phyloP scores from a whole-genome alignment of 306 rosid genomes.

The Parietaria judaica region DNA sequence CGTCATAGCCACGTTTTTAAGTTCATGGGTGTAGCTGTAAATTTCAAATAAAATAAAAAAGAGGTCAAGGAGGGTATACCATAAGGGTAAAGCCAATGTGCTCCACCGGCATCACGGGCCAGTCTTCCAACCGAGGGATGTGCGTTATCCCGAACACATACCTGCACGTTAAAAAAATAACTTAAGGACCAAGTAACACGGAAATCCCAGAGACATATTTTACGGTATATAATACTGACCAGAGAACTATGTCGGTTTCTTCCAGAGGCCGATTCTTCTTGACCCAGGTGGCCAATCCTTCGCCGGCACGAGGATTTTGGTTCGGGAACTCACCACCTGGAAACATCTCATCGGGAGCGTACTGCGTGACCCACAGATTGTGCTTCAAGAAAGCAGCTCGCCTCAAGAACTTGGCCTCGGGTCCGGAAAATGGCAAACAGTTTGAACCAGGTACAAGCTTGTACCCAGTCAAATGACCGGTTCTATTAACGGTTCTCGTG shows the following conservation, averaged over 20 bases:
- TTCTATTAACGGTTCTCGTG: slow-evolving; percentile 64
- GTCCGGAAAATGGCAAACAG: slow-evolving; percentile 65
- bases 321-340: slow-evolving; percentile 92
- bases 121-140: slow-evolving; percentile 73
- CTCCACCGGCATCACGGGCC: slow-evolving; percentile 98
- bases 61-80: slow-evolving; percentile 30
- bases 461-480: slow-evolving; percentile 75
- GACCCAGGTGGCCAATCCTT: slow-evolving; percentile 80
- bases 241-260: slow-evolving; percentile 66
- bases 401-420: slow-evolving; percentile 73
- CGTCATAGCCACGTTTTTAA: neutral
- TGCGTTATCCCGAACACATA: slow-evolving; percentile 77
- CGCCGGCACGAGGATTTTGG: slow-evolving; percentile 73
- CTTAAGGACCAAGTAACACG: neutral
- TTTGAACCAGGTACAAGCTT: slow-evolving; percentile 79
- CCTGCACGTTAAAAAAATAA: slow-evolving; percentile 36
- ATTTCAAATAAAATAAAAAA: neutral
- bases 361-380: slow-evolving; percentile 78
- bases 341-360: slow-evolving; percentile 51
- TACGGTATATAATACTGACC: slow-evolving; percentile 29
- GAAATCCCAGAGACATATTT: too few species aligned
- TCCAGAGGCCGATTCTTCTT: slow-evolving; percentile 59
- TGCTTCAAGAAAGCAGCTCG: slow-evolving; percentile 84
- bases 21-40: too few species aligned
- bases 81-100: slow-evolving; percentile 65